Evolutionary conservation across 2,329 filamentous ascomycete genomes (phyloP), one percentile per base, ranked within the genome.

Genomic region (Ophidiomyces ophidiicola): DNA sequence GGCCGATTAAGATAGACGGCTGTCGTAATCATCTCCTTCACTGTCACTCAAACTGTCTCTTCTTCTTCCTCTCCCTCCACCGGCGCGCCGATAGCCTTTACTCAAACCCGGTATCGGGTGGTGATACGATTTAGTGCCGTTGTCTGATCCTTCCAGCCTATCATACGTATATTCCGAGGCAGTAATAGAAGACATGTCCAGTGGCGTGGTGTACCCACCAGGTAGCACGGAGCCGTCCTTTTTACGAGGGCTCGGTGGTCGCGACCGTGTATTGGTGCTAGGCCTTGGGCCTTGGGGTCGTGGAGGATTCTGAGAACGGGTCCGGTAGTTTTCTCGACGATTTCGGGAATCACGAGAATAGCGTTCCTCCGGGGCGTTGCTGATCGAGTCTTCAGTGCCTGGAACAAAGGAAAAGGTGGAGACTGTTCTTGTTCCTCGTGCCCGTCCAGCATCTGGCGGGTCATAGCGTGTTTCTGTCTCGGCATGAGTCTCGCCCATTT

Each of bases 41-140:
- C 68, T 71, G 45, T 73, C 70, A 50, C 69, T 72, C 55, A 73
- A 52, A 50, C 67, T 70, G 46, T 72, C 70, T 44, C 69, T 61
- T 31, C 69, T 54, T 12, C 60, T 57, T 25, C 66, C 59, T 11
- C 58, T 58, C n/a, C 53, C 50, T 12, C 53, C 51, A 8, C 51
- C 52, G 24, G 59, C 57, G 19, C 60, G 58, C 7, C 60, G 54
- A 39, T 63, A 63, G 6, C 60, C 61, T 46, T 61, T 60, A 43
- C 62, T 70, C 49, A 75, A 47, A 0, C 68, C 70, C 0, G 72
- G 71, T 34, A 76, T 70, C 6, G 71, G 65, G 55, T 72, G 71
- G 18, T 69, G 67, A 49, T 76, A 76, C 33, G 61, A 63, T 54
- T 70, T 72, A 8, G 69, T 72, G 4, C 60, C 60, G 2, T 62